Evolutionary conservation across 768 basidiomycete species (phyloP).

Genomic region (Paxillus ammoniavirescens): DNA sequence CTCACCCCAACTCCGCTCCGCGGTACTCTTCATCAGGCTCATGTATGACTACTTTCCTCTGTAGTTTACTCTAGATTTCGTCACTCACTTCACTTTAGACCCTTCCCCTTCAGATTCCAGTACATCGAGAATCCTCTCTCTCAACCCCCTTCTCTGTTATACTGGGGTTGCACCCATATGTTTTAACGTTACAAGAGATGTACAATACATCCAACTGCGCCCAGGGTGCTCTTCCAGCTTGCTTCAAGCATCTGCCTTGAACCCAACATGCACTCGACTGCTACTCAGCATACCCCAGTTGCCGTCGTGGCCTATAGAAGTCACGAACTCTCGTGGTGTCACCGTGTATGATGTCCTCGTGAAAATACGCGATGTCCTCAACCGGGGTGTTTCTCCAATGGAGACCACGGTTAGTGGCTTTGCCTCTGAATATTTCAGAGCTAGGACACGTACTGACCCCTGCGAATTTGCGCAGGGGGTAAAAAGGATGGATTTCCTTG

Average conservation of each 20-base stretch:
- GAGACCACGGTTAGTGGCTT: constrained; percentile 27
- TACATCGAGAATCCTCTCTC: constrained; percentile 16
- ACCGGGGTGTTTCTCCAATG: constrained; percentile 21
- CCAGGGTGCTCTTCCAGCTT: constrained; percentile 13
- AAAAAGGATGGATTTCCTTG: constrained; percentile 40
- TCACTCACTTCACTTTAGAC: constrained; percentile 13
- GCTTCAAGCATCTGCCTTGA: constrained; percentile 21
- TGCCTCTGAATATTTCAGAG: constrained; percentile 30
- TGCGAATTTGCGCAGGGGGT: constrained; percentile 38
- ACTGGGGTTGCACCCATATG: constrained; percentile 13
- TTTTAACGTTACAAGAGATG: constrained; percentile 26
- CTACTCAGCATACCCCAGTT: constrained; percentile 19
- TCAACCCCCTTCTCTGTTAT: constrained; percentile 28
- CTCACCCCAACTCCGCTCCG: constrained; percentile 29
- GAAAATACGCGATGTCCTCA: constrained; percentile 26
- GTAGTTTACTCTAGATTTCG: neutral
- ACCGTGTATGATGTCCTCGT: constrained; percentile 28
- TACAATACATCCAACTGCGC: constrained; percentile 21
- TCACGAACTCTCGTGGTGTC: constrained; percentile 25
- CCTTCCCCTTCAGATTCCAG: constrained; percentile 3
- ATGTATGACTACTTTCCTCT: constrained; percentile 12
- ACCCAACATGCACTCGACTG: constrained; percentile 17
- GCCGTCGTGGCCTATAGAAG: constrained; percentile 31
- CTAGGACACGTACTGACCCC: constrained; percentile 27
- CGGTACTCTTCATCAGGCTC: constrained; percentile 15